A percentile compares a stretch with the other conserved stretches of the same genome.
These are phyloP conservation scores for Xylaria sp. DNA, from an alignment of 2,329 filamentous ascomycete genomes.

Conservation along the genomic window DNA sequence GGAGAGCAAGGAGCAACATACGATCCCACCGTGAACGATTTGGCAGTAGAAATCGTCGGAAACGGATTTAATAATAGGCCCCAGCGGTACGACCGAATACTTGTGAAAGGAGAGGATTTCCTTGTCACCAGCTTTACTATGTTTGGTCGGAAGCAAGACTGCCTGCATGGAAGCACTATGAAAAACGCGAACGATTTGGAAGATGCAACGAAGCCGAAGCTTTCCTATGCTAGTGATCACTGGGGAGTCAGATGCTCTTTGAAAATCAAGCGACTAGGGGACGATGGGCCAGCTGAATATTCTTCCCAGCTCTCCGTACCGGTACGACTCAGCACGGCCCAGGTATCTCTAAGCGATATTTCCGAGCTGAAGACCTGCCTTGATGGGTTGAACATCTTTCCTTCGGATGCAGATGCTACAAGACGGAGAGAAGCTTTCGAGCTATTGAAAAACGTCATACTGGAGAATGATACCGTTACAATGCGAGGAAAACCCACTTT, in stretches of 20 bases:
- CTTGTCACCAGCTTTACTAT: slow-evolving; percentile 63
- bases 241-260: slow-evolving; percentile 66
- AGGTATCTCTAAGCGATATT: slow-evolving; percentile 48
- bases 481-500: slow-evolving; percentile 53
- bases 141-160: slow-evolving; percentile 62
- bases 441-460: slow-evolving; percentile 57
- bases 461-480: slow-evolving; percentile 48
- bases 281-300: slow-evolving; percentile 36
- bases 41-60: slow-evolving; percentile 64
- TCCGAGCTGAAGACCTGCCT: slow-evolving; percentile 55
- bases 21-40: slow-evolving; percentile 66
- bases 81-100: slow-evolving; percentile 73
- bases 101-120: slow-evolving; percentile 58
- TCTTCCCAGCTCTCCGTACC: slow-evolving; percentile 48
- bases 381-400: slow-evolving; percentile 55
- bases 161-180: slow-evolving; percentile 26
- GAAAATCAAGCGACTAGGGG: slow-evolving; percentile 38
- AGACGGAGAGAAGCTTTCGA: slow-evolving; percentile 58
- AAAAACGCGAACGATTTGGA: slow-evolving; percentile 18
- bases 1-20: slow-evolving; percentile 75
- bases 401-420: slow-evolving; percentile 57
- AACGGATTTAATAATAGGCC: slow-evolving; percentile 64
- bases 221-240: slow-evolving; percentile 64
- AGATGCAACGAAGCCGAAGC: slow-evolving; percentile 18
- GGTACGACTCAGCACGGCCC: slow-evolving; percentile 51